Evolutionary conservation across 345 rosid species (phyloP).

Genomic region (Eutrema japonicum): DNA sequence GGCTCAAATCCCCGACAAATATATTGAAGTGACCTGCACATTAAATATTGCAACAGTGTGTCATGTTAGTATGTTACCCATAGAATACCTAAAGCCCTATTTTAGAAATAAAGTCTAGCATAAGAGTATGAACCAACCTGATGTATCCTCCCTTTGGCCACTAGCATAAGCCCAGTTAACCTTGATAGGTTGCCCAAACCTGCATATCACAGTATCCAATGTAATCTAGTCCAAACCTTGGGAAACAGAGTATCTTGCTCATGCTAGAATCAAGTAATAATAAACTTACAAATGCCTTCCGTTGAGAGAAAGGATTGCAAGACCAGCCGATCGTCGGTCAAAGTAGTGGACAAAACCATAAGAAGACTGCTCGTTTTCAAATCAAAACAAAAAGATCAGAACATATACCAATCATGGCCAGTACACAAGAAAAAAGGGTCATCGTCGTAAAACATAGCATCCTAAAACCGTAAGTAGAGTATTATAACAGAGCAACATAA

Average conservation of each 20-base stretch:
- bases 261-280: background rate
- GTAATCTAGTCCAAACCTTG: constrained; percentile 8
- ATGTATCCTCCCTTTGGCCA: constrained; percentile 98
- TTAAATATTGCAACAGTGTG: background rate
- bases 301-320: constrained; percentile 88
- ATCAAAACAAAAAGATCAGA: constrained; percentile 24
- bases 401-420: constrained; percentile 2
- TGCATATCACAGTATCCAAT: constrained; percentile 43
- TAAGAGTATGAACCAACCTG: constrained; percentile 32
- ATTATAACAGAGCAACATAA: background rate
- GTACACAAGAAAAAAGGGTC: background rate
- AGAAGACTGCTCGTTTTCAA: constrained; percentile 64
- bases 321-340: constrained; percentile 83
- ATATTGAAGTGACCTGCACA: constrained; percentile 71
- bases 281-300: constrained; percentile 89
- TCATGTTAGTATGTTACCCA: background rate
- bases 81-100: background rate
- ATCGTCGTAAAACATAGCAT: background rate
- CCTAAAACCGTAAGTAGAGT: background rate
- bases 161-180: constrained; percentile 50
- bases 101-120: background rate
- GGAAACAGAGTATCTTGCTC: background rate
- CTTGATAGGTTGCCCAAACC: constrained; percentile 67
- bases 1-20: constrained; percentile 92
- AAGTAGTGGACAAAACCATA: constrained; percentile 94